Base-by-base conservation (phyloP, 2,329 filamentous ascomycete genomes). In the Talaromyces sp. region DNA sequence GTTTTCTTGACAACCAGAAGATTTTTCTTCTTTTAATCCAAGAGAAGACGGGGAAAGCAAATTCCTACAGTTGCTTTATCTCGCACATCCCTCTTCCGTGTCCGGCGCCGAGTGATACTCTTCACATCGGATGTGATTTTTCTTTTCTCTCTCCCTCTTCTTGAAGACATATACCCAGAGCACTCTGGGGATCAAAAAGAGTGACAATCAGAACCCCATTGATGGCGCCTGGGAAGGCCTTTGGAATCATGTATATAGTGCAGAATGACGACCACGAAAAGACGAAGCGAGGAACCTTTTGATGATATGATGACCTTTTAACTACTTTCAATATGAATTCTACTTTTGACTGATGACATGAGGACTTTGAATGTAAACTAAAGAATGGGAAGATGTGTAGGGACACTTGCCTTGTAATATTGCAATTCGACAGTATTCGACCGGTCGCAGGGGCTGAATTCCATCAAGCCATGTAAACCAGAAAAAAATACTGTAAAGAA, bases 81-180 rank as follows among this genome's bases (percentile, higher is more conserved):
- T 44, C 57, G 53, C 55, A 49, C 47, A 53, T 54, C 53, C 57
- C 44, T 30, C 56, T 42, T 55, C 52, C 60, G 56, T 52, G 52
- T 62, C 60, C 56, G 60, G 60, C 60, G 55, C 55, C 60, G 60
- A 59, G 60, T 62, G 60, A 62, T 56, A 44, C 51, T 10, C 13
- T 59, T 59, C 51, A 58, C 60, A 59, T 62, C 56, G 60, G 56
- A 62, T 59, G 9, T 25, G 19, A 53, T 30, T 19, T n/a, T 53
- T 17, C 10, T 53, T n/a, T 30, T 19, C n/a, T 30, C 25, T 42
- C 53, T 28, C 49, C 4, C 30, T 22, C 25, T 54, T 54, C 9
- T 36, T 30, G 25, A 55, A 55, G 52, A 55, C 8, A 15, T 55
- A 15, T 55, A 15, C 27, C 27, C 8, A 30, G 49, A 19, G 19